Evolutionary conservation across 2,329 filamentous ascomycete genomes (phyloP).

Genomic region (Sporothrix pallida): DNA sequence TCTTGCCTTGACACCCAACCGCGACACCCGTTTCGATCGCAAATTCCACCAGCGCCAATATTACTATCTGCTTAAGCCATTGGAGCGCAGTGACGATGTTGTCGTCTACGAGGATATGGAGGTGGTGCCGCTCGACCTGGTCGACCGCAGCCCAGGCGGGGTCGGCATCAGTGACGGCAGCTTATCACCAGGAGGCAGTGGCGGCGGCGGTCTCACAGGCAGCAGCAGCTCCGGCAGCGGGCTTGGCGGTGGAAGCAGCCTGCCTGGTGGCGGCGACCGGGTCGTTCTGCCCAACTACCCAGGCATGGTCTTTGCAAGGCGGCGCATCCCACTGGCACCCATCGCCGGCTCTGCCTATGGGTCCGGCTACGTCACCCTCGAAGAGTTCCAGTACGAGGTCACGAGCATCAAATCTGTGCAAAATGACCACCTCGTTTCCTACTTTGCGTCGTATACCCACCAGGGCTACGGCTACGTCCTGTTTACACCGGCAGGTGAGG

Average conservation of each 20-base stretch:
- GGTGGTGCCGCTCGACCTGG: constrained; percentile 70
- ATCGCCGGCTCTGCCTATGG: constrained; percentile 37
- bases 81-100: constrained; percentile 63
- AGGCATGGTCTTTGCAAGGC: constrained; percentile 62
- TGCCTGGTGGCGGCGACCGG: constrained; percentile 49
- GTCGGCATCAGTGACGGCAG: constrained; percentile 1
- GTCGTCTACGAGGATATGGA: constrained; percentile 69
- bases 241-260: constrained; percentile 20
- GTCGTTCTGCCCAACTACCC: constrained; percentile 68
- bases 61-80: constrained; percentile 68
- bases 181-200: neutral
- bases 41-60: constrained; percentile 75
- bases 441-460: constrained; percentile 73
- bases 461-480: constrained; percentile 68
- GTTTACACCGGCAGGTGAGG: constrained; percentile 69
- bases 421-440: constrained; percentile 72
- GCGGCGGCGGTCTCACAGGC: constrained; percentile 1
- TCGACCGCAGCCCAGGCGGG: constrained; percentile 60
- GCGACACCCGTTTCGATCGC: constrained; percentile 67
- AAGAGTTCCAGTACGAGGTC: constrained; percentile 67
- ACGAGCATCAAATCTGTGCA: constrained; percentile 62
- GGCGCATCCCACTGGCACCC: constrained; percentile 60
- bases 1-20: constrained; percentile 63
- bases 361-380: constrained; percentile 52
- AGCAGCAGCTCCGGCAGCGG: constrained; percentile 13